Evolutionary conservation across 176 grass and related monocot genomes (phyloP).

Genomic region (Eragrostis nindensis): DNA sequence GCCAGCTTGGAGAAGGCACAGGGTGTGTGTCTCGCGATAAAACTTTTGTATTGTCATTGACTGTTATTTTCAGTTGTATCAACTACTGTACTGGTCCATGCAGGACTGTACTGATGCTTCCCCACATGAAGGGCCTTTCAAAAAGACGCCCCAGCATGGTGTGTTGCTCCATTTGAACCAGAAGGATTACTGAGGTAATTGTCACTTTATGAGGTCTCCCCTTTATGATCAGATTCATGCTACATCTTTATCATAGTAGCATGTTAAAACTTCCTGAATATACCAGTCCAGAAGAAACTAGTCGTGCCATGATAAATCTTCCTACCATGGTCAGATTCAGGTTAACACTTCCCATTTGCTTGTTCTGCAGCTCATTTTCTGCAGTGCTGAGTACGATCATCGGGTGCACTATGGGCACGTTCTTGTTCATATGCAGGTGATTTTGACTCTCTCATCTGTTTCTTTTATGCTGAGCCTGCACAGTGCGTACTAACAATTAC

Average conservation of each 20-base stretch:
- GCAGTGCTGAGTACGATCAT: constrained; percentile 85
- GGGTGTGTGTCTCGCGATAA: constrained; percentile 44
- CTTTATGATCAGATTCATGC: not conserved
- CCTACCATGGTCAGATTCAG: not conserved
- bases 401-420: constrained; percentile 84
- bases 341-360: not conserved
- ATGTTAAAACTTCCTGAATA: not conserved
- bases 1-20: constrained; percentile 89
- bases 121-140: constrained; percentile 78
- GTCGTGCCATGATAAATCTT: not conserved
- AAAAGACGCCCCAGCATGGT: constrained; percentile 79
- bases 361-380: constrained; percentile 66
- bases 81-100: not conserved
- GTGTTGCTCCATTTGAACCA: constrained; percentile 86
- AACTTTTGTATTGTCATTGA: not conserved
- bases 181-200: constrained; percentile 83
- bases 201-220: no score
- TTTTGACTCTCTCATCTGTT: not conserved
- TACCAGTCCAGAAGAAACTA: not conserved
- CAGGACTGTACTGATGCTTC: constrained; percentile 86
- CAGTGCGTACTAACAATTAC: not conserved
- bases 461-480: not conserved
- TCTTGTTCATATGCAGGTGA: constrained; percentile 86
- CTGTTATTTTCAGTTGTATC: constrained; percentile 6
- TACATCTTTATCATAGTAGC: not conserved